phyloP scores from a whole-genome alignment of 768 basidiomycete genomes.

The Trametopsis cervina region DNA sequence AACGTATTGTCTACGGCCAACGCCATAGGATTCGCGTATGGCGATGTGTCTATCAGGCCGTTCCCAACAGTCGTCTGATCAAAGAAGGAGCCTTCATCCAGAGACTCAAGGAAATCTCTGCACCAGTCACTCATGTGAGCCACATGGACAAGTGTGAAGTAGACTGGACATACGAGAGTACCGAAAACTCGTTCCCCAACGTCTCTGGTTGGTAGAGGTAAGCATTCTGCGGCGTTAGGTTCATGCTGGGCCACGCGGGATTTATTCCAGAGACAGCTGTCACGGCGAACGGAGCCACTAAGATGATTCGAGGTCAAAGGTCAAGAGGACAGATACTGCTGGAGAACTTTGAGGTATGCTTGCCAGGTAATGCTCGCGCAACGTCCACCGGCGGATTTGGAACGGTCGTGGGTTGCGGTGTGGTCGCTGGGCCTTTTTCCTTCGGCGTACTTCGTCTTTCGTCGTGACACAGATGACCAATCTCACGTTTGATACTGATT shows the following conservation, averaged over 20 bases:
- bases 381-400: conserved; percentile 21
- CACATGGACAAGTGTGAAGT: background rate
- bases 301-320: conserved; percentile 14
- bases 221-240: conserved; percentile 38
- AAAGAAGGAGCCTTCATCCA: conserved; percentile 82
- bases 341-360: conserved; percentile 9
- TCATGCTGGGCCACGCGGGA: conserved; percentile 50
- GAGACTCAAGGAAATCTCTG: conserved; percentile 84
- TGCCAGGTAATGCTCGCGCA: conserved; percentile 18
- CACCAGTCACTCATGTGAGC: too few relatives aligned
- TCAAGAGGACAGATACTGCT: conserved; percentile 4
- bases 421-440: conserved; percentile 27
- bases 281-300: conserved; percentile 17
- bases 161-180: conserved; percentile 68
- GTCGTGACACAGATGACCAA: conserved; percentile 91
- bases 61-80: conserved; percentile 48
- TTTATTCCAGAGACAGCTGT: conserved; percentile 19
- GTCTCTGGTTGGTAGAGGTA: conserved; percentile 69
- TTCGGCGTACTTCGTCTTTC: conserved; percentile 57
- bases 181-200: conserved; percentile 76
- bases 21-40: conserved; percentile 17
- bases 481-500: conserved; percentile 88
- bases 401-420: conserved; percentile 27
- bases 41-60: conserved; percentile 34
- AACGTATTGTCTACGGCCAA: conserved; percentile 20